Conservation (phyloP, 257 asterid genomes). For the Solanum pimpinellifolium region DNA sequence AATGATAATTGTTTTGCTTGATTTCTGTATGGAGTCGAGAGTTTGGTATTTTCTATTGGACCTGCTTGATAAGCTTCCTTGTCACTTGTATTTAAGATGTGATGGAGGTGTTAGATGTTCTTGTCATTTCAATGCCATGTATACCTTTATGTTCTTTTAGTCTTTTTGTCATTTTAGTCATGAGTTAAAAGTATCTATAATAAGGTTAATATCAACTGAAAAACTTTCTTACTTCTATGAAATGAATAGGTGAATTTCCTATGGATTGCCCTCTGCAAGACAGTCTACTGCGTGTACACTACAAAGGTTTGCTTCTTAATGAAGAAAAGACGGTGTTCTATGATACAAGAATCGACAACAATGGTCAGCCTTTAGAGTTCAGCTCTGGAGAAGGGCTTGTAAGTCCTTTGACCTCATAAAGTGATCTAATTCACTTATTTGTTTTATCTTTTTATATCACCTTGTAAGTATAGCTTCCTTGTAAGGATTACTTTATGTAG, state of each 20-base stretch:
- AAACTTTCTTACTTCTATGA: slow-evolving; percentile 10
- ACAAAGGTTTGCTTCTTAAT: slow-evolving; percentile 84
- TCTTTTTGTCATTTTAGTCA: neutral
- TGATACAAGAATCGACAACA: slow-evolving; percentile 63
- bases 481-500: neutral
- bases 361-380: slow-evolving; percentile 82
- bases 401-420: slow-evolving; percentile 23
- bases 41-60: neutral
- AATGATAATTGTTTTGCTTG: neutral
- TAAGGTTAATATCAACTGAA: neutral
- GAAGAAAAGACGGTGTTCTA: slow-evolving; percentile 68
- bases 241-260: slow-evolving; percentile 85
- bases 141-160: neutral
- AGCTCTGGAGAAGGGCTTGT: slow-evolving; percentile 99
- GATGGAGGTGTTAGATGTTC: neutral
- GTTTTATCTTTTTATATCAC: neutral
- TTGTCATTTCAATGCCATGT: neutral
- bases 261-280: slow-evolving; percentile 99
- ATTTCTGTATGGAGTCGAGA: neutral
- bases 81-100: neutral
- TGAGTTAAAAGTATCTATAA: neutral
- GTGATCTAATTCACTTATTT: neutral
- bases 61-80: neutral
- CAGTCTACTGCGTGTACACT: slow-evolving; percentile 78
- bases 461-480: neutral